Evolutionary conservation across 2,329 filamentous ascomycete species (phyloP).

Genomic region (Bipolaris zeicola): DNA sequence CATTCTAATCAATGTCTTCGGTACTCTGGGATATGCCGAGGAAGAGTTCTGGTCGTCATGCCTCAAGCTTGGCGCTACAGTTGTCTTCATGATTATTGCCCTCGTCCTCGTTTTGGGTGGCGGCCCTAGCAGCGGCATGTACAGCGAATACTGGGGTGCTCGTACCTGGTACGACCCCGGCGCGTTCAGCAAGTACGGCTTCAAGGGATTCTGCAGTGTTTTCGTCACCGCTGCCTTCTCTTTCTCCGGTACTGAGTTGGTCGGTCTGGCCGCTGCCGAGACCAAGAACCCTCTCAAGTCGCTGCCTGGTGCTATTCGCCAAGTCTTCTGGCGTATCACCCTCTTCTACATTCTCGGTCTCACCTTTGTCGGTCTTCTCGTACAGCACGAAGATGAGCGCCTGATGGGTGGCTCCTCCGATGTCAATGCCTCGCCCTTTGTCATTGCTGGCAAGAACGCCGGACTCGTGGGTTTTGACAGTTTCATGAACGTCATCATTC

Average conservation of each 20-base stretch:
- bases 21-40: slow-evolving; percentile 50
- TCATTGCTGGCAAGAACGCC: slow-evolving; percentile 67
- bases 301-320: slow-evolving; percentile 52
- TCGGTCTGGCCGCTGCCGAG: slow-evolving; percentile 65
- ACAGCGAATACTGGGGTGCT: slow-evolving; percentile 62
- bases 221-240: slow-evolving; percentile 69
- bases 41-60: slow-evolving; percentile 48
- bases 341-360: slow-evolving; percentile 54
- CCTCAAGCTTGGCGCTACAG: slow-evolving; percentile 45
- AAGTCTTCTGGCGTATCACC: slow-evolving; percentile 56
- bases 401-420: slow-evolving; percentile 46
- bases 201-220: slow-evolving; percentile 67
- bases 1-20: slow-evolving; percentile 46
- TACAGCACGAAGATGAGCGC: slow-evolving; percentile 39
- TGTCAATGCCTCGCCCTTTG: slow-evolving; percentile 65
- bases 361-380: slow-evolving; percentile 53
- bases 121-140: slow-evolving; percentile 56
- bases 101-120: slow-evolving; percentile 63
- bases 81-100: slow-evolving; percentile 53
- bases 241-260: slow-evolving; percentile 67
- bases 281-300: slow-evolving; percentile 61
- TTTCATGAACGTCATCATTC: slow-evolving; percentile 71
- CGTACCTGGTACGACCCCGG: slow-evolving; percentile 64
- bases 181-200: slow-evolving; percentile 60
- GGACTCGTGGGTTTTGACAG: slow-evolving; percentile 65